phyloP scores from a whole-genome alignment of 2,329 filamentous ascomycete genomes.

The Madurella fahalii region DNA sequence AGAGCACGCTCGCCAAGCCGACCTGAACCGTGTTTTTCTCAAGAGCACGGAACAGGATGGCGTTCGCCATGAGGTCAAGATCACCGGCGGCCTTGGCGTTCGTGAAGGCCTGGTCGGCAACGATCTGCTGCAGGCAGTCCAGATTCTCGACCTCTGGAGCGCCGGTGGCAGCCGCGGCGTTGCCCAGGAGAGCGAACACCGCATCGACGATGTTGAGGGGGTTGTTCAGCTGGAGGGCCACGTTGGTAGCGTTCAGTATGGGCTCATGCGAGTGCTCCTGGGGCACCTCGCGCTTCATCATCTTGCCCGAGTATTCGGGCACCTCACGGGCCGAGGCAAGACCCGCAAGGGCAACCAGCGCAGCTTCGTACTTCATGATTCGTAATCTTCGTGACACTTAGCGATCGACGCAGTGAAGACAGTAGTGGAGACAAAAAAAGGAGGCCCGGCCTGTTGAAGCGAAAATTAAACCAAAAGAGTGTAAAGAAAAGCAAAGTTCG shows the following conservation, averaged over 20 bases:
- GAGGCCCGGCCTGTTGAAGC: conserved; percentile 27
- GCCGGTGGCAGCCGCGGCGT: conserved; percentile 35
- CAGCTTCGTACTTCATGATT: conserved; percentile 33
- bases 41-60: conserved; percentile 50
- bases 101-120: conserved; percentile 58
- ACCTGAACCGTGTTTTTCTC: conserved; percentile 60
- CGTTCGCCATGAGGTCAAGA: conserved; percentile 48
- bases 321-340: conserved; percentile 31
- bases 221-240: conserved; percentile 42
- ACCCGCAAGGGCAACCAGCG: conserved; percentile 30
- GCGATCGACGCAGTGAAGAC: conserved; percentile 19
- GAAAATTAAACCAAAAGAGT: conserved; percentile 25
- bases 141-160: conserved; percentile 37
- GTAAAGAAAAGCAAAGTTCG: conserved; percentile 29
- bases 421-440: conserved; percentile 15
- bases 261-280: conserved; percentile 49
- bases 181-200: conserved; percentile 49
- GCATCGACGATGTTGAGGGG: conserved; percentile 44
- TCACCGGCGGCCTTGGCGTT: conserved; percentile 55
- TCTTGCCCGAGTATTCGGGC: conserved; percentile 18
- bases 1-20: conserved; percentile 54
- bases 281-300: conserved; percentile 44
- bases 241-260: conserved; percentile 37
- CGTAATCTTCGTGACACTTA: conserved; percentile 11
- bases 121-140: conserved; percentile 56